Base-by-base conservation (phyloP, 2,329 filamentous ascomycete genomes). In the Ciborinia camelliae region DNA sequence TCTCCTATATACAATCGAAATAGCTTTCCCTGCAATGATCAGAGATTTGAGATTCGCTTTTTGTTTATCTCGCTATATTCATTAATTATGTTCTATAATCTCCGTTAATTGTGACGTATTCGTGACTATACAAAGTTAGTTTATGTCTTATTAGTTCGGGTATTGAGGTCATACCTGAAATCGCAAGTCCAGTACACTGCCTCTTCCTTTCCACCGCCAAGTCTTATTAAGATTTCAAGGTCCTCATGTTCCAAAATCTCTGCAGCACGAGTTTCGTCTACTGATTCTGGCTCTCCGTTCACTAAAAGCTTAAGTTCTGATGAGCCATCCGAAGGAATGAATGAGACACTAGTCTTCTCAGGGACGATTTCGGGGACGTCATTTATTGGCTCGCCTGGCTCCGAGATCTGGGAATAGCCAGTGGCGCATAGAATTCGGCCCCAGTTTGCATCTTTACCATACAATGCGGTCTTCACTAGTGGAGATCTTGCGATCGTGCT, bases 361-460 rank as follows among this genome's bases (percentile, higher is more conserved):
- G 90, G 89, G 0, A 84, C 78, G 61, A 95, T 84, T 53, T 86
- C 85, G 1, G 82, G 80, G 1, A 89, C 86, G 0, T 88, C 85
- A 65, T 82, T 84, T 47, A 80, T 76, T n/a, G 81, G 78, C 71
- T 81, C 77, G 1, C 83, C 84, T 0, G 84, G 85, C 69, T 85
- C 84, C 2, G 82, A 84, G 67, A 88, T 81, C 54, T 86, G 79
- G 18, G 86, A 81, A 75, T 98, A 98, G 3, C 95, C 95, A 5
- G 93, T 92, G 0, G 95, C 94, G 76, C 95, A 98, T 35, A 98
- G 84, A 68, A 99, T 96, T 63, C 95, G 92, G 41, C 95, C 95
- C 95, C 95, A 99, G 81, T 99, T 99, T 23, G 95, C 95, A 76
- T 99, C 95, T 76, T 92, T 92, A 69, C 95, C 95, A 77, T 99